A percentile compares a stretch with the other conserved stretches of the same genome.
Conservation (phyloP, 163 green algal genomes). For the Scenedesmus sp. region DNA sequence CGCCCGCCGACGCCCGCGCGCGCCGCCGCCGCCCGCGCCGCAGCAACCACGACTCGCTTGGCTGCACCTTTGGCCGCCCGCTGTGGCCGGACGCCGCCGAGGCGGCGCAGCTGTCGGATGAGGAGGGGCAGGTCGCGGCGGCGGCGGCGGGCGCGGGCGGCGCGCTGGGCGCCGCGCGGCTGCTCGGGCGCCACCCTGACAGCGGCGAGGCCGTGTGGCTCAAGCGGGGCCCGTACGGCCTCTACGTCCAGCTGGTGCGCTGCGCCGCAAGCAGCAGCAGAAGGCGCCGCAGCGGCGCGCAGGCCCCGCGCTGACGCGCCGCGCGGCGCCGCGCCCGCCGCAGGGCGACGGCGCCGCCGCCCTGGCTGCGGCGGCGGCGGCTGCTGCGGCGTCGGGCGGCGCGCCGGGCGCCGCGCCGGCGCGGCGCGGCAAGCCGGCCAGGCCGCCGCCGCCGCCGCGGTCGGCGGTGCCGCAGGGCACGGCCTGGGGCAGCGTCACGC, state of each 20-base stretch:
- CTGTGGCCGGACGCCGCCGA: constrained; percentile 38
- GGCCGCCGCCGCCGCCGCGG: background rate
- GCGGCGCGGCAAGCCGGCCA: background rate
- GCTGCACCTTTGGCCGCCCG: constrained; percentile 46
- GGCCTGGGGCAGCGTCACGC: constrained; percentile 33
- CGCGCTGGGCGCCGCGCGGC: constrained; percentile 13
- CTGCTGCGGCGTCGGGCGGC: too few relatives aligned
- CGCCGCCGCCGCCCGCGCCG: too few relatives aligned
- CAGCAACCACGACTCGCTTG: constrained; percentile 55
- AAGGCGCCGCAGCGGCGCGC: too few relatives aligned
- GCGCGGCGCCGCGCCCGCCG: too few relatives aligned
- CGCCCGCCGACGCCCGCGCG: too few relatives aligned
- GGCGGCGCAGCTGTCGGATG: constrained; percentile 23
- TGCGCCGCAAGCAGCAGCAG: too few relatives aligned
- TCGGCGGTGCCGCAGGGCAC: background rate
- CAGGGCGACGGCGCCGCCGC: too few relatives aligned
- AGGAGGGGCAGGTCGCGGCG: constrained; percentile 8
- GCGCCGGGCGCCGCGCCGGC: background rate
- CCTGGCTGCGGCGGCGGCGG: too few relatives aligned
- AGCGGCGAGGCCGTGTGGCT: constrained; percentile 54
- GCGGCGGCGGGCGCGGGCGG: constrained; percentile 16
- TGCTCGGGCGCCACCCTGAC: constrained; percentile 56
- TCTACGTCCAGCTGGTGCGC: constrained; percentile 67
- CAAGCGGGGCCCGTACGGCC: constrained; percentile 63
- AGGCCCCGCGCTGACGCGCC: too few relatives aligned